A percentile compares a stretch with the other conserved stretches of the same genome.
These are phyloP conservation scores for Hemisphaericaspora subhashii DNA, from an alignment of 1,139 yeast species.

Conservation along the genomic window DNA sequence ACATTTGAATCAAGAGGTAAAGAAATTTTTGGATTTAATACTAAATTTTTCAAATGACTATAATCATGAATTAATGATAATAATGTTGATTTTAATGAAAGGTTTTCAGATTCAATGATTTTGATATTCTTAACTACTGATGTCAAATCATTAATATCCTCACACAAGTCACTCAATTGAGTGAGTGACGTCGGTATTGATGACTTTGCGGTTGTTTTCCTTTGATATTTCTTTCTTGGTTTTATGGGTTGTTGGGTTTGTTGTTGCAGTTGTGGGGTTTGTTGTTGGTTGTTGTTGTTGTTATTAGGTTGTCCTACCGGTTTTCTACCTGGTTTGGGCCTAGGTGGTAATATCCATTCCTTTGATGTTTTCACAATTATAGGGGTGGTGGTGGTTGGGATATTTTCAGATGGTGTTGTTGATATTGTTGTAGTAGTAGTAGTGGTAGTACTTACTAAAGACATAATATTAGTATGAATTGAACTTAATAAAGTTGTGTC, in stretches of 20 bases:
- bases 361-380: constrained; percentile 52
- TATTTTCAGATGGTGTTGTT: too few species aligned
- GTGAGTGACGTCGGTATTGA: constrained; percentile 2
- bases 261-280: background rate
- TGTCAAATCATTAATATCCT: constrained; percentile 7
- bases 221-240: constrained; percentile 8
- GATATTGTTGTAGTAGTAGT: too few species aligned
- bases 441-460: background rate
- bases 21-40: constrained; percentile 20
- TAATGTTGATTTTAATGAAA: constrained; percentile 35
- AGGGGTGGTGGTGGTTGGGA: constrained; percentile 3
- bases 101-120: constrained; percentile 36
- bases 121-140: constrained; percentile 22
- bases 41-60: constrained; percentile 37
- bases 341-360: constrained; percentile 91
- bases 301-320: constrained; percentile 56
- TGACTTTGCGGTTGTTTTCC: constrained; percentile 4
- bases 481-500: background rate
- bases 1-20: constrained; percentile 9
- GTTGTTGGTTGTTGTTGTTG: background rate
- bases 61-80: constrained; percentile 44
- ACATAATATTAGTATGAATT: constrained; percentile 1
- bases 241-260: constrained; percentile 4
- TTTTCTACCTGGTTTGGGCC: constrained; percentile 89
- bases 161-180: constrained; percentile 8